Conservation (phyloP, 371 early-diverging fungal species). For the Neoconidiobolus thromboides region DNA sequence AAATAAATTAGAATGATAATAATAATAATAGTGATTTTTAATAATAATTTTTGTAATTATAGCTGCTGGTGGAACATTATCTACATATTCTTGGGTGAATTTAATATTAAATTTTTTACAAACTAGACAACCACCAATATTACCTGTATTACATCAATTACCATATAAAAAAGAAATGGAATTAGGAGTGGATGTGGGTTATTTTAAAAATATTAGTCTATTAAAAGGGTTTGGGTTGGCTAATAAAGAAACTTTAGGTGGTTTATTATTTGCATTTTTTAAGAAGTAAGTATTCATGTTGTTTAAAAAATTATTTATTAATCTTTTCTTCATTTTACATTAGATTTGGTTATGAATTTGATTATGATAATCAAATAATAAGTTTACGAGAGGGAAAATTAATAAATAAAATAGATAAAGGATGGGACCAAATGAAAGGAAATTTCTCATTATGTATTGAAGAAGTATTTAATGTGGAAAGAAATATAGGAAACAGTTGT, state of each 20-base stretch:
- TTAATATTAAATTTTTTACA: conserved; percentile 78
- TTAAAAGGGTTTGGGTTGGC: conserved; percentile 39
- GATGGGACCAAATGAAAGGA: conserved; percentile 44
- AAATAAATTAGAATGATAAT: not conserved
- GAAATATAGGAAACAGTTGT: conserved; percentile 80
- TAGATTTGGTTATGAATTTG: conserved; percentile 47
- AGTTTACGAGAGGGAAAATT: conserved; percentile 54
- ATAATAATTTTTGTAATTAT: not conserved
- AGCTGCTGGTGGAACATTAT: conserved; percentile 61
- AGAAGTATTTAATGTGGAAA: conserved; percentile 63
- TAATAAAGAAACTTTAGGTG: conserved; percentile 47
- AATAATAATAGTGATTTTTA: not conserved
- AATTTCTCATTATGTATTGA: conserved; percentile 65
- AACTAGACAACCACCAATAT: conserved; percentile 67
- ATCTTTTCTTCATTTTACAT: no score
- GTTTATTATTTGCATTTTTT: conserved; percentile 69
- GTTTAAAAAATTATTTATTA: not conserved
- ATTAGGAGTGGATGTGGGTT: conserved; percentile 33
- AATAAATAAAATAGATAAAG: conserved; percentile 56
- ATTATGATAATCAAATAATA: conserved; percentile 56
- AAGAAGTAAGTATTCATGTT: conserved; percentile 18
- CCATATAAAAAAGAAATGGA: conserved; percentile 13
- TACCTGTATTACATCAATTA: conserved; percentile 61
- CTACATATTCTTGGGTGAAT: conserved; percentile 84
- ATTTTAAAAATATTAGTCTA: conserved; percentile 15